Base-by-base conservation (phyloP, 768 basidiomycete species). In the Tubosaeta sp. region DNA sequence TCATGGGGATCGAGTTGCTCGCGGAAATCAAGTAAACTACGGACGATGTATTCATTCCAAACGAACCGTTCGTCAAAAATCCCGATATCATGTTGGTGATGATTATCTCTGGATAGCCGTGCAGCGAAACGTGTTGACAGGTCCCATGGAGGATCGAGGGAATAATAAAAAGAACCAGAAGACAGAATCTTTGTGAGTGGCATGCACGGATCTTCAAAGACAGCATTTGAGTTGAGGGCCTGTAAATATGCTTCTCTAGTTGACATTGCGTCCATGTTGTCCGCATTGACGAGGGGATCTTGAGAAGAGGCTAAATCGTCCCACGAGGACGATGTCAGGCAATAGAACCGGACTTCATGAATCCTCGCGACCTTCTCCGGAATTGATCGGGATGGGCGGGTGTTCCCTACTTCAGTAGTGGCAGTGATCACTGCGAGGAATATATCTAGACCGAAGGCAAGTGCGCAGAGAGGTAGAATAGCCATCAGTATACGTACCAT, bases 1-100 rank as follows among this genome's bases (percentile, higher is more conserved):
- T 93, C 87, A 19, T 74, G 70, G 22, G 75, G 64, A 48, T 91
- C 83, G 45, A 99, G 73, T 41, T 87, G 76, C 46, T 86, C 83
- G 44, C 96, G 76, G 69, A 97, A 98, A 61, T 92, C 87, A 31
- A 98, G 78, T 48, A 98, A 71, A 60, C 91, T 90, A 38, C 84
- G 78, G 40, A 94, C 80, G 47, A 98, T 84, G 60, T 86, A 94
- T 59, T 89, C 86, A 64, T 99, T 99, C 95, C 95, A 99, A 12
- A 98, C 81, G 64, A 94, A 95, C 45, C 90, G 80, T 48, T 84
- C 83, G 64, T 94, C 91, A 58, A 85, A 91, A n/a, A 75, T 71
- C 21, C 73, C 75, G 9, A 78, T 64, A 59, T 88, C 83, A 54
- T 71, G 72, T 35, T 67, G 64, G 41, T 69, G 56, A 34, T 62